phyloP scores from a whole-genome alignment of 805 yeast species.

The Candida sakaeoensis region DNA sequence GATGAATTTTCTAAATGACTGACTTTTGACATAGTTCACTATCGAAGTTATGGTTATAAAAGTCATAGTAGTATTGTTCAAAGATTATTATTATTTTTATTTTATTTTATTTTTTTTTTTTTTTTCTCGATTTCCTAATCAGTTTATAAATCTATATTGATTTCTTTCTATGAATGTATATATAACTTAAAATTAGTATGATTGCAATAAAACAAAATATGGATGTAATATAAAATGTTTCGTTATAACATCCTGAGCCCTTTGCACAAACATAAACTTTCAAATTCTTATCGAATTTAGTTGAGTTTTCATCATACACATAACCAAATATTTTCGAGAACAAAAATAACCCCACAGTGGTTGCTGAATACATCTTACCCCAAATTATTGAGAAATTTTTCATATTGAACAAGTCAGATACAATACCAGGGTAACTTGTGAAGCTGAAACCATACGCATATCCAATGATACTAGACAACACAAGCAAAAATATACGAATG shows the following conservation, averaged over 20 bases:
- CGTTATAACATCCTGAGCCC: constrained; percentile 27
- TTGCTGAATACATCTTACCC: constrained; percentile 32
- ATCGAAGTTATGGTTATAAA: constrained; percentile 9
- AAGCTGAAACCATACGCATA: constrained; percentile 34
- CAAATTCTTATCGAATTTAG: constrained; percentile 13
- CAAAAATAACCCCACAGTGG: constrained; percentile 28
- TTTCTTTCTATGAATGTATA: constrained; percentile 11
- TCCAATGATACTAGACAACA: constrained; percentile 26
- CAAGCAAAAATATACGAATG: constrained; percentile 18
- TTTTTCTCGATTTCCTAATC: background rate
- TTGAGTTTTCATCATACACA: constrained; percentile 25
- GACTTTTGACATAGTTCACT: constrained; percentile 7
- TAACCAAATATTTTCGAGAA: constrained; percentile 31
- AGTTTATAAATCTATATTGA: background rate
- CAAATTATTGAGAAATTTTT: constrained; percentile 29
- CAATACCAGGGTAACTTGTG: constrained; percentile 31
- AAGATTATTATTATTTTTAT: too few species aligned
- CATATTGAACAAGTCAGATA: constrained; percentile 32
- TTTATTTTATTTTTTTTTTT: background rate
- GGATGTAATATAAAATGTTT: constrained; percentile 25
- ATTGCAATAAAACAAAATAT: constrained; percentile 19
- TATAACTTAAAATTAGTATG: constrained; percentile 18
- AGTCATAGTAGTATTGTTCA: too few species aligned
- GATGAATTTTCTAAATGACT: constrained; percentile 9
- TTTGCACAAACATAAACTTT: constrained; percentile 20